Percentiles rank a stretch among this genome's conserved stretches.
phyloP scores from a whole-genome alignment of 179 eudicot genomes.

The Gypsophila paniculata region DNA sequence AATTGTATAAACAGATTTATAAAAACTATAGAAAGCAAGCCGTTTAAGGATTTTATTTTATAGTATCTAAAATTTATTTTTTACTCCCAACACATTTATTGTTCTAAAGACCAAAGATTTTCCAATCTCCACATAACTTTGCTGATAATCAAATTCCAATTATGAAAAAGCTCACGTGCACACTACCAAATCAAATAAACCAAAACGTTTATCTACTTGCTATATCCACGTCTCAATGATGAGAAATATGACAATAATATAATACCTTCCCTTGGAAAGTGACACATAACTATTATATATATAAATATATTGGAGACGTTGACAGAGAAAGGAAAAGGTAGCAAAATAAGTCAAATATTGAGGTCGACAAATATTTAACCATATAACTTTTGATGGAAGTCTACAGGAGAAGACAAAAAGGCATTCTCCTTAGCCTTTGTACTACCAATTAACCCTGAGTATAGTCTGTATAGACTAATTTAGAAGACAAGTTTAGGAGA shows the following conservation, averaged over 20 bases:
- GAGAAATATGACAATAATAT: slow-evolving; percentile 13
- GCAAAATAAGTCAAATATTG: slow-evolving; percentile 23
- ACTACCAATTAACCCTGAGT: slow-evolving; percentile 27
- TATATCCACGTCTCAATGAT: slow-evolving; percentile 13
- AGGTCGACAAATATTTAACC: background rate
- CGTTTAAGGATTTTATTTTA: background rate
- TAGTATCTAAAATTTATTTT: no score
- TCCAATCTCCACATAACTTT: background rate
- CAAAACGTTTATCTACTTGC: background rate
- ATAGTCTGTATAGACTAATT: slow-evolving; percentile 12
- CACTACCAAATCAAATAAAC: slow-evolving; percentile 7
- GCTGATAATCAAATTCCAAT: background rate
- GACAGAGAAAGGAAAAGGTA: slow-evolving; percentile 22
- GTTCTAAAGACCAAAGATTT: background rate
- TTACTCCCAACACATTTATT: no score
- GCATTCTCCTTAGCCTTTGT: background rate
- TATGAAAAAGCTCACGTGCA: slow-evolving; percentile 19
- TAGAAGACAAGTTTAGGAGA: slow-evolving; percentile 23
- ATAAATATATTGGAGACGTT: slow-evolving; percentile 14
- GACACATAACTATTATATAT: background rate
- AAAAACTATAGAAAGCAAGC: no score
- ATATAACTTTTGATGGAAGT: slow-evolving; percentile 14
- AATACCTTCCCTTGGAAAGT: slow-evolving; percentile 15
- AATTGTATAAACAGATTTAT: no score
- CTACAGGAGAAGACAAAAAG: slow-evolving; percentile 30